Base-by-base conservation (phyloP, 2,329 filamentous ascomycete genomes). In the Phyllachora maydis region DNA sequence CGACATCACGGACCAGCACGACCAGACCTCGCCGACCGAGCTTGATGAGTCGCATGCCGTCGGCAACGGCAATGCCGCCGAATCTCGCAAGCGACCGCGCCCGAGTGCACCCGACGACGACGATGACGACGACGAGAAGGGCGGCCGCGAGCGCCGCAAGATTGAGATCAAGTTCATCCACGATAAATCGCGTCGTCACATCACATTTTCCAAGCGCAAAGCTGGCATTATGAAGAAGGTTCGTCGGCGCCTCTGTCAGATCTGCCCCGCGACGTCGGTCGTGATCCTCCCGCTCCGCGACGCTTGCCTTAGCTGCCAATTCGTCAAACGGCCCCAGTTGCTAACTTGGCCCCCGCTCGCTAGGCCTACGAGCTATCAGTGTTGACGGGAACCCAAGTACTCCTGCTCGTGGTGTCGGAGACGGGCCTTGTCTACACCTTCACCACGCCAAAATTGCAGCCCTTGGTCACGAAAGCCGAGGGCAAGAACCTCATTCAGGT, bases 201-300 rank as follows among this genome's bases (percentile, higher is more conserved):
- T 95, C 49, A 95, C 88, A 42, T 95, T 98, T 52, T 95, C 85
- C 39, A 98, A 98, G 71, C 81, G 88, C 50, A 98, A 98, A 63
- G 88, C 88, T 27, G 88, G 88, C 40, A 95, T 98, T 53, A 95
- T 98, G 88, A 95, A 98, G 66, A 95, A 95, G 82, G 88, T 93
- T 49, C 38, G 71, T 61, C 18, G 22, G 6, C 4, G 12, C 12
- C 16, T 8, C 11, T 16, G 11, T 12, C 17, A 18, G 4, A n/a
- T n/a, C n/a, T n/a, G n/a, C n/a, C 11, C 14, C 12, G 13, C 17
- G 13, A n/a, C 18, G 18, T 11, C 23, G 23, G 11, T 11, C 5
- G 18, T 8, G 11, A n/a, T 21, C 13, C 18, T 19, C 9, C 19
- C 8, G 16, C 28, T 10, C 19, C 26, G 22, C 18, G 23, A 22